Base-by-base conservation (phyloP, 2,329 filamentous ascomycete species). In the Beauveria varroae region DNA sequence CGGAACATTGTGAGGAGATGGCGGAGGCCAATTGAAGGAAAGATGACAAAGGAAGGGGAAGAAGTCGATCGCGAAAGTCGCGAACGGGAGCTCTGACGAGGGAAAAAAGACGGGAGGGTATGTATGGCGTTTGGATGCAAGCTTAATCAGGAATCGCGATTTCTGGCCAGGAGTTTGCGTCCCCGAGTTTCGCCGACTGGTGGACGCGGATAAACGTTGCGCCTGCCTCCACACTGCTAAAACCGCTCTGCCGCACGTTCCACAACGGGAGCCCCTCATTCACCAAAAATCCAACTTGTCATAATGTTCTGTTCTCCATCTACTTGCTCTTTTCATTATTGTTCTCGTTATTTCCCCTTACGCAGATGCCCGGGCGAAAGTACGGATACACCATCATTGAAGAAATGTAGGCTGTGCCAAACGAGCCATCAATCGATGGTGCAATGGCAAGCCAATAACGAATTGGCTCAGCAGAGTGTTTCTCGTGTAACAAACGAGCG, bases 1-100 rank as follows among this genome's bases (percentile, higher is more conserved):
- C 91, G 88, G 82, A 92, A 96, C 92, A 96, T 97, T 71, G 71
- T 84, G 75, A 66, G 63, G 55, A 65, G 47, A 62, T 53, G 63
- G 62, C 63, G 55, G 59, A 54, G 43, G 53, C 57, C 52, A 62
- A 56, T 54, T 62, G 63, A 56, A 34, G 53, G 60, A 40, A 18
- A 5, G 10, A 61, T 50, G 41, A 60, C 59, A 47, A 41, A 56
- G 51, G 53, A 61, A 59, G 58, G 52, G 57, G 61, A 59, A 55
- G 57, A 57, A 62, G 61, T 57, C 51, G 64, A 63, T 63, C 60
- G 58, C 62, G 57, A 43, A 26, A 51, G 49, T 62, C 49, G 51
- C 52, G 50, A 51, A 52, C 51, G 50, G 55, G 26, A 50, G 50
- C 40, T 46, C 52, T 60, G 51, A 28, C 43, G 51, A 59, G 43